Evolutionary conservation across 139 green algal species (phyloP), one percentile per base, ranked within the genome.

Genomic region (Chlorella vulgaris): DNA sequence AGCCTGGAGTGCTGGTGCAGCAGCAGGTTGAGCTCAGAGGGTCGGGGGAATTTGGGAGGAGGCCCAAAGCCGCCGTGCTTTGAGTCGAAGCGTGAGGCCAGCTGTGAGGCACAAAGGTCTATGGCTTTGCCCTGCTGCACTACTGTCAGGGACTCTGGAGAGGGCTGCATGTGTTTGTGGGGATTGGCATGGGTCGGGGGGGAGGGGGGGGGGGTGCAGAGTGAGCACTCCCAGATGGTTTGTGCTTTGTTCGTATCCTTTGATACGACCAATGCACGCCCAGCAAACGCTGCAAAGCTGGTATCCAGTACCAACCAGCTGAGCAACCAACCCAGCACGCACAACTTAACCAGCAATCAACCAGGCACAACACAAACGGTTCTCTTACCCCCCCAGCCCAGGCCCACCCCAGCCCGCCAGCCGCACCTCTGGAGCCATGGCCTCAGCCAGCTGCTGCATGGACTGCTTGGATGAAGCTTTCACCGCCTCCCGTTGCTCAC

Each of bases 31-130:
- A 98, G 85, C 84, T 98, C 95, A 2, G 83, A 87, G 0, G 94
- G 94, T 4, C 95, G 87, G 0, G 95, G 95, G 79, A 98, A 98
- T 86, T 98, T 98, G 43, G 95, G 95, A 2, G 95, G 89, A 2
- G 43, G 51, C 13, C 95, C 93, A 83, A 98, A 98, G 1, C 95
- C 94, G 15, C 94, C 94, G 2, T 76, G 78, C 62, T 85, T 47
- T 0, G 70, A 26, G 63, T 98, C 94, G 63, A 92, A 98, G 22
- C 86, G 80, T 7, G 42, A 26, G 28, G 53, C 67, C 39, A 96
- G 82, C 82, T 86, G 53, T 28, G 68, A 31, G 8, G 68, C 76
- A 66, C 90, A 93, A 38, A 35, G 39, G 36, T 87, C 75, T 3
- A 92, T 81, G 29, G 81, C 76, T 3, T 47, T 19, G 0, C 29